Conservation (phyloP, 495 filamentous ascomycete species). For the Penicillium goetzii region DNA sequence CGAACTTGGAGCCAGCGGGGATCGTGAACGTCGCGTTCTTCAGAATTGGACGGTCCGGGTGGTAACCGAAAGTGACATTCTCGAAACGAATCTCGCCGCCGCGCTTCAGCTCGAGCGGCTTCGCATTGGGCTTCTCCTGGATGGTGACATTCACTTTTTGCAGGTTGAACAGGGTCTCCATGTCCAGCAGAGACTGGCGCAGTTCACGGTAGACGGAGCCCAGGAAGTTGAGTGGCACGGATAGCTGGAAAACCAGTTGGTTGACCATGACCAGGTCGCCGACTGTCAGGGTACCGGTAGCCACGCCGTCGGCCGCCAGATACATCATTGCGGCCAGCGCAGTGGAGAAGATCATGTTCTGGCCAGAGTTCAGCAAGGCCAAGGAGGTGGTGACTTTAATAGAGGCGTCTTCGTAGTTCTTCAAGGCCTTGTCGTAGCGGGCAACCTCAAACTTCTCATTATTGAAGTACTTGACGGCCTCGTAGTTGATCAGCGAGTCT, state of each 20-base stretch:
- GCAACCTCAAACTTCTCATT: slow-evolving; percentile 93
- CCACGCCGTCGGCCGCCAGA: slow-evolving; percentile 85
- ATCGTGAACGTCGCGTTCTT: slow-evolving; percentile 84
- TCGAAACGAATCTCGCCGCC: slow-evolving; percentile 92
- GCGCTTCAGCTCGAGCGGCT: slow-evolving; percentile 66
- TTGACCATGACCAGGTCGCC: slow-evolving; percentile 98
- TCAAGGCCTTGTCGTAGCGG: slow-evolving; percentile 85
- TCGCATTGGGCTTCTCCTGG: slow-evolving; percentile 73
- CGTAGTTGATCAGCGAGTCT: slow-evolving; percentile 96
- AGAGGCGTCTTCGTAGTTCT: slow-evolving; percentile 86
- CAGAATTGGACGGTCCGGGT: slow-evolving; percentile 83
- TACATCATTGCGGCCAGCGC: slow-evolving; percentile 99
- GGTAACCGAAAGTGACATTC: slow-evolving; percentile 94
- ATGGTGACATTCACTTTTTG: slow-evolving; percentile 95
- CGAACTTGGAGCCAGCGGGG: slow-evolving; percentile 92
- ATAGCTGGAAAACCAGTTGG: slow-evolving; percentile 97
- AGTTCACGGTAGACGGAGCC: slow-evolving; percentile 96
- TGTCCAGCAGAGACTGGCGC: slow-evolving; percentile 90
- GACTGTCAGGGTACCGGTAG: slow-evolving; percentile 78
- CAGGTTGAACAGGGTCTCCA: slow-evolving; percentile 99
- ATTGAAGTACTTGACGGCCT: slow-evolving; percentile 99
- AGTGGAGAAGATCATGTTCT: slow-evolving; percentile 95
- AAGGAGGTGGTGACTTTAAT: slow-evolving; percentile 96
- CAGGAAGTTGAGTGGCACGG: slow-evolving; percentile 93
- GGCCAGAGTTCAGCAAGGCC: slow-evolving; percentile 93